phyloP scores from a whole-genome alignment of 2,329 filamentous ascomycete species.

The Metarhizium humberi region DNA sequence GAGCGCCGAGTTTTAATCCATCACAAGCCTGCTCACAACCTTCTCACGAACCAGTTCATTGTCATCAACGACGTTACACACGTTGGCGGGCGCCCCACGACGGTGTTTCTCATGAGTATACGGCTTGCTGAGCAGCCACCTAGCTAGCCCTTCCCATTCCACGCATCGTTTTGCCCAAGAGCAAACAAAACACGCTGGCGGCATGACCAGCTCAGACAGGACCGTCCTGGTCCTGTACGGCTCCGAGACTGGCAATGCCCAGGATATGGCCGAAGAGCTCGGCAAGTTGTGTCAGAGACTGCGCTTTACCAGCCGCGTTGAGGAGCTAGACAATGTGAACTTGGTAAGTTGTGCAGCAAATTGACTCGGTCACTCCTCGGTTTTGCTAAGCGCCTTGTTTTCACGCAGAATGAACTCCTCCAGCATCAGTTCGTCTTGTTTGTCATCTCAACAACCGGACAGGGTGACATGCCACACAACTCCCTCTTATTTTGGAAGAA shows the following conservation, averaged over 20 bases:
- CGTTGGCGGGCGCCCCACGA: not conserved
- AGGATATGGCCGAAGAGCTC: conserved; percentile 83
- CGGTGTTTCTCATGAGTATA: not conserved
- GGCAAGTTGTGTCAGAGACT: conserved; percentile 65
- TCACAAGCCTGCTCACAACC: not conserved
- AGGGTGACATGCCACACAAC: conserved; percentile 87
- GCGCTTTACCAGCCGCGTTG: conserved; percentile 66
- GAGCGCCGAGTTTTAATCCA: not conserved
- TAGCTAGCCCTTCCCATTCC: not conserved
- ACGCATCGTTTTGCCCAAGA: not conserved
- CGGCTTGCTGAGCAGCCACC: not conserved
- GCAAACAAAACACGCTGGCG: not conserved
- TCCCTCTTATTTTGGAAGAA: conserved; percentile 75
- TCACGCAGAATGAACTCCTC: conserved; percentile 38
- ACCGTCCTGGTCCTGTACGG: conserved; percentile 72
- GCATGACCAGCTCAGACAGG: conserved; percentile 22
- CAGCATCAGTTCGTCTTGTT: conserved; percentile 59
- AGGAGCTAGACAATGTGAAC: conserved; percentile 67
- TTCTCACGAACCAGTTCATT: not conserved
- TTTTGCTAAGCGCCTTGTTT: not conserved
- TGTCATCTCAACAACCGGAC: conserved; percentile 83
- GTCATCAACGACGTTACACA: not conserved
- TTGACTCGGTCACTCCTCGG: not conserved
- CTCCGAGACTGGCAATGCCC: conserved; percentile 89
- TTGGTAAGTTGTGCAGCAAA: conserved; percentile 46